A percentile compares a stretch with the other conserved stretches of the same genome.
Evolutionary conservation across 202 grass and related monocot genomes (phyloP).

Genomic region (Sporobolus alterniflorus): DNA sequence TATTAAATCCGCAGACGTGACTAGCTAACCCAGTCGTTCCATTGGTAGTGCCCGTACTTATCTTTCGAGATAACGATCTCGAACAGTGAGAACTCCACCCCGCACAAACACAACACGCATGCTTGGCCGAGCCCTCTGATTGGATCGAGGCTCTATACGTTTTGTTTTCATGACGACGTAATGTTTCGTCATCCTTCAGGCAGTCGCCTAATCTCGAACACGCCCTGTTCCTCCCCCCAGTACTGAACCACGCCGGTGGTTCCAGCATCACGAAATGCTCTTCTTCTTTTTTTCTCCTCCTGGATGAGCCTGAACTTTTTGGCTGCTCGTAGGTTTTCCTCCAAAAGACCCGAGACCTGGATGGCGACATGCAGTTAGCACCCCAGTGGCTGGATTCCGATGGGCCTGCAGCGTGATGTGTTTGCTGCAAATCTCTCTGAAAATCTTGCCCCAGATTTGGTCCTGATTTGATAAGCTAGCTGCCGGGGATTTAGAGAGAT

Average conservation of each 20-base stretch:
- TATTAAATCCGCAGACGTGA: conserved; percentile 33
- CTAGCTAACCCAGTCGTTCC: conserved; percentile 19
- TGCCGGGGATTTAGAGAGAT: conserved; percentile 33
- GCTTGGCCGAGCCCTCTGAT: not conserved
- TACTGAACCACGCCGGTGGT: not conserved
- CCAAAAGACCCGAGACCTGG: not conserved
- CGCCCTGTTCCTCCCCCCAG: not conserved
- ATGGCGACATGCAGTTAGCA: not conserved
- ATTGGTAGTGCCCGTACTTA: conserved; percentile 46
- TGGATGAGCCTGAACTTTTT: conserved; percentile 6
- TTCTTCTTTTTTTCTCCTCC: not conserved
- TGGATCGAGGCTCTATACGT: not conserved
- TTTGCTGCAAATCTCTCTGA: conserved; percentile 17
- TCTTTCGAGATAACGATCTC: conserved; percentile 47
- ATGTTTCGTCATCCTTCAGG: conserved; percentile 11
- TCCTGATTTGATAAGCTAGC: conserved; percentile 48
- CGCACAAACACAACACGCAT: not conserved
- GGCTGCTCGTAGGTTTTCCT: conserved; percentile 37
- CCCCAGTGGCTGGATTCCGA: not conserved
- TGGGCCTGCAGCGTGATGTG: conserved; percentile 24
- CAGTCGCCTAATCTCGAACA: conserved; percentile 2
- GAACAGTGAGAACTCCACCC: not conserved
- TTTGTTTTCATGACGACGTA: not conserved
- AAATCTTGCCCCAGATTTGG: conserved; percentile 41
- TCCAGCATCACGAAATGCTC: not conserved